Conservation (phyloP, 1,284 basidiomycete genomes). For the Golubevia pallescens region DNA sequence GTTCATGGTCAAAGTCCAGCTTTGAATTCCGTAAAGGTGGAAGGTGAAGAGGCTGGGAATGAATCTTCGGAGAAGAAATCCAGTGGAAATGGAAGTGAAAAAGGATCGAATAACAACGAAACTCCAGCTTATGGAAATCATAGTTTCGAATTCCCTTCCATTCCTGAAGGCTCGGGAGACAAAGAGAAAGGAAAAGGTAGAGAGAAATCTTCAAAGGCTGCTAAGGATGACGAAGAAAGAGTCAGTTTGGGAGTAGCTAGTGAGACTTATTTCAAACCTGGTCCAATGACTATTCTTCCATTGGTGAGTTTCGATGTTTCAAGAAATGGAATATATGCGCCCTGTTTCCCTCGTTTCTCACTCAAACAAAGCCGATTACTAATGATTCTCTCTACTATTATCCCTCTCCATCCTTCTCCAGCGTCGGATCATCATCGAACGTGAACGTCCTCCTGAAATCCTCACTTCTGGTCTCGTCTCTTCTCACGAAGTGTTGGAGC, state of each 20-base stretch:
- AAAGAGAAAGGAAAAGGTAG: constrained; percentile 43
- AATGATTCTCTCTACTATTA: constrained; percentile 69
- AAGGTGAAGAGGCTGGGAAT: constrained; percentile 17
- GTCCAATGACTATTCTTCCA: constrained; percentile 65
- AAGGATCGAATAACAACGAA: neutral
- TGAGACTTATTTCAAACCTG: constrained; percentile 79
- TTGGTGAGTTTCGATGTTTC: neutral
- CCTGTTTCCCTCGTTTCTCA: constrained; percentile 1
- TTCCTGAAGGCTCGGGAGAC: constrained; percentile 64
- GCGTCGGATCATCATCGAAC: constrained; percentile 77
- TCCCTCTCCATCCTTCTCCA: constrained; percentile 1
- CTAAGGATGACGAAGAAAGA: constrained; percentile 59
- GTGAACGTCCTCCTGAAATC: constrained; percentile 80
- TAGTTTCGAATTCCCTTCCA: constrained; percentile 12
- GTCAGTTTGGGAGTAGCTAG: constrained; percentile 73
- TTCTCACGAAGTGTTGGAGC: constrained; percentile 77
- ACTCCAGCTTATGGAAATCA: neutral
- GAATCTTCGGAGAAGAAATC: neutral
- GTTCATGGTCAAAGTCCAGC: constrained; percentile 19
- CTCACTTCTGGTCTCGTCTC: constrained; percentile 79
- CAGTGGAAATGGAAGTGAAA: neutral
- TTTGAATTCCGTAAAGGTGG: constrained; percentile 20
- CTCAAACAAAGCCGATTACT: constrained; percentile 72
- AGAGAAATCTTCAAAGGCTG: constrained; percentile 65
- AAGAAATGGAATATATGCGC: no score